Evolutionary conservation across 768 basidiomycete genomes (phyloP).

Genomic region (Ramaria sp.): DNA sequence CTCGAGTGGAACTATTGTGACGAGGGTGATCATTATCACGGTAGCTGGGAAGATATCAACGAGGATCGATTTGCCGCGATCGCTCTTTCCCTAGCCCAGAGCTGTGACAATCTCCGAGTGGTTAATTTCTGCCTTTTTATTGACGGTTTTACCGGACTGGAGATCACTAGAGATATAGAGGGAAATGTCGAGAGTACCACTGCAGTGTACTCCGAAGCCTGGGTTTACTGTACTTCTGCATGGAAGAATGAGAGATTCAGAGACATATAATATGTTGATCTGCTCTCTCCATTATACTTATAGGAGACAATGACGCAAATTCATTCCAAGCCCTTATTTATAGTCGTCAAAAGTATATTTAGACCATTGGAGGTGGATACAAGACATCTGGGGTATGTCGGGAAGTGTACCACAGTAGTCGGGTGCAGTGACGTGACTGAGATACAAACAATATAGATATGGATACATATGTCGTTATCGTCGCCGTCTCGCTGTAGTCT

Average conservation of each 20-base stretch:
- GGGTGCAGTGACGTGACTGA: neutral
- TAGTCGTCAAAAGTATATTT: no score
- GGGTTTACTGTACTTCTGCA: neutral
- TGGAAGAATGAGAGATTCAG: neutral
- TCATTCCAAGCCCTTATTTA: no score
- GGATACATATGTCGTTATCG: neutral
- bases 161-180: neutral
- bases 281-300: neutral
- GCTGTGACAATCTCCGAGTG: neutral
- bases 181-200: neutral
- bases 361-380: neutral
- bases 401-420: neutral
- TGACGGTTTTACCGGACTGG: neutral
- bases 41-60: conserved; percentile 2
- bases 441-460: neutral
- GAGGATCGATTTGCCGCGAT: conserved; percentile 4
- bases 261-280: neutral
- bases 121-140: conserved; percentile 5
- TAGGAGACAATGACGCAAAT: neutral
- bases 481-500: conserved; percentile 22
- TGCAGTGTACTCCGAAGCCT: neutral
- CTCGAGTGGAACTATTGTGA: conserved; percentile 6
- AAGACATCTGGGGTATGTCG: neutral
- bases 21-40: neutral
- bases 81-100: neutral